phyloP scores from a whole-genome alignment of 2,329 filamentous ascomycete species.

The Ophiosphaerella herpotricha region DNA sequence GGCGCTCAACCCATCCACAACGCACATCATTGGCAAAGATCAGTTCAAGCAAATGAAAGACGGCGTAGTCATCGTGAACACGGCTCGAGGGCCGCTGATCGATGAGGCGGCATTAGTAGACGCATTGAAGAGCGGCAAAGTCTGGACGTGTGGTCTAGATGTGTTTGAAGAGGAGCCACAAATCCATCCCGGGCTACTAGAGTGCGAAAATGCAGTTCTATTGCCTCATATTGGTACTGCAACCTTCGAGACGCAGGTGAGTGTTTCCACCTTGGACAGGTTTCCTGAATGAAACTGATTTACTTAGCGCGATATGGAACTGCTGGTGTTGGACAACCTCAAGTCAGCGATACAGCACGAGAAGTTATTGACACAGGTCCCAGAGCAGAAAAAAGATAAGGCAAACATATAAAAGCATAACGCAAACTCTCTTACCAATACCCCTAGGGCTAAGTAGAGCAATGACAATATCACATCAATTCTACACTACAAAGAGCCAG shows the following conservation, averaged over 20 bases:
- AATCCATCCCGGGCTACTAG: conserved; percentile 56
- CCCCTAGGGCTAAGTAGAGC: neutral
- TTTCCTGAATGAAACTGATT: conserved; percentile 9
- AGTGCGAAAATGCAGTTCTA: conserved; percentile 57
- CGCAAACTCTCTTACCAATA: neutral
- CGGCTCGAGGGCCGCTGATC: conserved; percentile 61
- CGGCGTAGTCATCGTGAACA: conserved; percentile 63
- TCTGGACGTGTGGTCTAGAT: conserved; percentile 60
- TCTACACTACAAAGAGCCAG: neutral
- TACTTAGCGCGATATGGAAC: conserved; percentile 59
- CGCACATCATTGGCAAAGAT: conserved; percentile 57
- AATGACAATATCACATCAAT: neutral
- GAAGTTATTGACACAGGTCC: conserved; percentile 63
- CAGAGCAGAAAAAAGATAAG: conserved; percentile 58
- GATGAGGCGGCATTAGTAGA: conserved; percentile 61
- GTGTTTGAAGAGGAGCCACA: conserved; percentile 63
- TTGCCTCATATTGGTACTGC: conserved; percentile 65
- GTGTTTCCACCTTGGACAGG: conserved; percentile 1
- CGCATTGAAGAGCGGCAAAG: conserved; percentile 59
- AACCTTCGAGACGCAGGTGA: conserved; percentile 63
- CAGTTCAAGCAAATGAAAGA: conserved; percentile 61
- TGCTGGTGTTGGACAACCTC: conserved; percentile 63
- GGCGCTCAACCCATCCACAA: conserved; percentile 56
- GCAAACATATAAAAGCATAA: conserved; percentile 24
- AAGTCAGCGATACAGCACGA: conserved; percentile 61